A percentile compares a stretch with the other conserved stretches of the same genome.
Conservation (phyloP, 1,284 basidiomycete genomes). For the Bjerkandera adusta region DNA sequence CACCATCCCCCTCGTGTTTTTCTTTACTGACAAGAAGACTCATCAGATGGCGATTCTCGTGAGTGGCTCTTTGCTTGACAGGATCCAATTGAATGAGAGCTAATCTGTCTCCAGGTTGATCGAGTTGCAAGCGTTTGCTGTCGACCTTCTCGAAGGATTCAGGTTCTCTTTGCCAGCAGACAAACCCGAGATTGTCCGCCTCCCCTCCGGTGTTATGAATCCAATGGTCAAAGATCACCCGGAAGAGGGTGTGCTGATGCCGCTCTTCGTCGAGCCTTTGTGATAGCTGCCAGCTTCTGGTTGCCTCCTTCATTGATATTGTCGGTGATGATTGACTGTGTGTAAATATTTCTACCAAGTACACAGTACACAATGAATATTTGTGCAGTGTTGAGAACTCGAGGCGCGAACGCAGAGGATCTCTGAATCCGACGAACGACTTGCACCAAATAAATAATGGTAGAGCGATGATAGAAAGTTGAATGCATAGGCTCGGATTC, state of each 20-base stretch:
- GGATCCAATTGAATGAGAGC: background rate
- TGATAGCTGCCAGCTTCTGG: no score
- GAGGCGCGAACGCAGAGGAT: no score
- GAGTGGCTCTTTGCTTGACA: background rate
- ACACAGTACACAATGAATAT: no score
- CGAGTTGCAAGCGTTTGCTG: constrained; percentile 16
- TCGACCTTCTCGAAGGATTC: constrained; percentile 16
- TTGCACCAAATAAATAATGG: no score
- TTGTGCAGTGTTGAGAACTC: no score
- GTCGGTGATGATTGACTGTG: no score
- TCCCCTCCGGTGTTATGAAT: constrained; percentile 21
- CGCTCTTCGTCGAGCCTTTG: constrained; percentile 14
- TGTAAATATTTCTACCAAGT: no score
- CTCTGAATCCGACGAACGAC: no score
- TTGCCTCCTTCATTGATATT: no score
- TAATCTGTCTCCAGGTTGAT: constrained; percentile 5
- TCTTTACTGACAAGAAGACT: background rate
- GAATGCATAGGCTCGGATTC: no score
- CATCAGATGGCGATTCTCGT: constrained; percentile 15
- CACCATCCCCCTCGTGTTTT: no score
- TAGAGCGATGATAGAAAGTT: no score
- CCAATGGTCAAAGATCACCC: constrained; percentile 20
- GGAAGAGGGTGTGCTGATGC: constrained; percentile 21
- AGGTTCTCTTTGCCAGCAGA: constrained; percentile 16
- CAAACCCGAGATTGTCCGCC: constrained; percentile 21